Conservation (phyloP, 2,329 filamentous ascomycete genomes). For the Trichoderma koningiopsis region DNA sequence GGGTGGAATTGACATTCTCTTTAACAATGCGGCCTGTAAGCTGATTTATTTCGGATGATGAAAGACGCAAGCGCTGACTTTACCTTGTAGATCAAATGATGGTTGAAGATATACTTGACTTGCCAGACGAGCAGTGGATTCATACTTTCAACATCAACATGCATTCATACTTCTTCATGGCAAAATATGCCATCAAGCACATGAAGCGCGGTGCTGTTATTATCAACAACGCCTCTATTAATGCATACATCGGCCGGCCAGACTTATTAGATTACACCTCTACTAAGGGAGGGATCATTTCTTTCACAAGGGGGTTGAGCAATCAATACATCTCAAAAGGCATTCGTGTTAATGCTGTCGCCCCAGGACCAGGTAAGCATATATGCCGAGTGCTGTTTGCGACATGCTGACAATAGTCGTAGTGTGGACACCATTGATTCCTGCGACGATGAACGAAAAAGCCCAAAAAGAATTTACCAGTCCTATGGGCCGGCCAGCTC, state of each 20-base stretch:
- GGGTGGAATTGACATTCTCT: constrained; percentile 51
- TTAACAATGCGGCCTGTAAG: constrained; percentile 54
- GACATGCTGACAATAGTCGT: background rate
- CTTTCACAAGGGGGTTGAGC: constrained; percentile 75
- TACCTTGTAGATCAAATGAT: constrained; percentile 45
- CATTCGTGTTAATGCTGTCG: constrained; percentile 76
- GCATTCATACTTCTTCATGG: constrained; percentile 60
- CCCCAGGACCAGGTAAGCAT: constrained; percentile 63
- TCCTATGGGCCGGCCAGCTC: constrained; percentile 76
- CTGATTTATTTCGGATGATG: background rate
- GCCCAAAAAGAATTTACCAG: constrained; percentile 72
- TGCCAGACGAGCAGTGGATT: constrained; percentile 57
- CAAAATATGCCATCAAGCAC: constrained; percentile 58
- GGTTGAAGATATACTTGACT: constrained; percentile 46
- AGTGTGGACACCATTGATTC: constrained; percentile 77
- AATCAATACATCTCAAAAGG: constrained; percentile 74
- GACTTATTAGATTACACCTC: constrained; percentile 82
- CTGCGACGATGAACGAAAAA: constrained; percentile 69
- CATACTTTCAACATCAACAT: constrained; percentile 59
- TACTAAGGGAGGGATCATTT: constrained; percentile 75
- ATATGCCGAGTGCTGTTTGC: background rate
- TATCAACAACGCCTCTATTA: constrained; percentile 85
- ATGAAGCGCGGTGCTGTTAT: constrained; percentile 70
- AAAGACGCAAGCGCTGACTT: background rate
- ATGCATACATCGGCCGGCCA: constrained; percentile 77